Evolutionary conservation across 352 stramenopile genomes (phyloP), one percentile per base, ranked within the genome.

Genomic region (Phytopythium boreale): DNA sequence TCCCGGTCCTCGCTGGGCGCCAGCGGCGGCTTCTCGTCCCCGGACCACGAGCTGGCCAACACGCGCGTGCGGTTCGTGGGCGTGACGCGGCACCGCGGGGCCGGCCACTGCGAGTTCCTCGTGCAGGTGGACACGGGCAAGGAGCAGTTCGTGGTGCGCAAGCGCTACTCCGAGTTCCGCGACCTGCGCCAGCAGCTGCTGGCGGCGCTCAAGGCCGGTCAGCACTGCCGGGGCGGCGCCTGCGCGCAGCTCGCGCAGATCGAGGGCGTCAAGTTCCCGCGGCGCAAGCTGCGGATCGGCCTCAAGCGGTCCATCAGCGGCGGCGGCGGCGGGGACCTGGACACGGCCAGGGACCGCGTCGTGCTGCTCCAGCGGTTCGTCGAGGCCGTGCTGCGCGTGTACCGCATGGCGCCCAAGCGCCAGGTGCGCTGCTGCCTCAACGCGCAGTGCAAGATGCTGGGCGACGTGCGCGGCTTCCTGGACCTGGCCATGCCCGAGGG

Each of bases 111-210:
- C 51, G 72, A 72, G 19, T 93, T 82, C 69, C 62, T 69, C 46
- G 29, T 92, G 55, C 71, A 89, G 15, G 78, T 93, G 22, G 69
- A 85, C 57, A 87, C 81, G 22, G 73, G 72, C 29, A 59, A 59
- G 19, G 77, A 84, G 52, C 68, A 78, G 29, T 90, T 82, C 49
- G 69, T 86, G 29, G 34, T 92, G 20, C 65, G 81, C 56, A 89
- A 87, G 71, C 78, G 85, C 56, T 93, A 71, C 71, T 91, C 81
- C 43, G 77, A 93, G 56, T 88, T 92, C 68, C 80, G 82, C 53
- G 72, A 75, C 19, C 77, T 93, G 19, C 80, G 82, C 19, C 63
- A 69, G 37, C 59, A 80, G 59, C 61, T 93, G 43, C 62, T 92
- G 6, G 37, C 55, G 19, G 39, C 53, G 24, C 46, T 80, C 20